phyloP scores from a whole-genome alignment of 768 basidiomycete genomes.

The Boletus fagicola region DNA sequence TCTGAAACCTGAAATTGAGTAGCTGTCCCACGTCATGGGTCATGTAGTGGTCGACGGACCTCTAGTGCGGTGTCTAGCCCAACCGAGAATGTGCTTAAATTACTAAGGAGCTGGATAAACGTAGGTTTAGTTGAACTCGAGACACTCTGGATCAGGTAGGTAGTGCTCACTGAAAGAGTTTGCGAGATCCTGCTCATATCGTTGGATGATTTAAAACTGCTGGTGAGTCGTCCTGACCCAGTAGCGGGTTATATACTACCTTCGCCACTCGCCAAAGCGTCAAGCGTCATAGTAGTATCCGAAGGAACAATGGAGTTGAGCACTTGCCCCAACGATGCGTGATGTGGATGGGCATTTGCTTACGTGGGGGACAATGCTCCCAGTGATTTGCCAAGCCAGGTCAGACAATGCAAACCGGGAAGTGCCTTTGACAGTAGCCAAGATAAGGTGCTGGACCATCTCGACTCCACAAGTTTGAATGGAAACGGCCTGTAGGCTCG shows the following conservation, averaged over 20 bases:
- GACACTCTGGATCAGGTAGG: background rate
- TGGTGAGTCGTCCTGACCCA: background rate
- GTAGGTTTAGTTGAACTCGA: background rate
- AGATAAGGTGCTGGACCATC: background rate
- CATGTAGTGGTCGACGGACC: slow-evolving; percentile 16
- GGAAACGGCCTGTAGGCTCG: background rate
- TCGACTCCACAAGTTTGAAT: background rate
- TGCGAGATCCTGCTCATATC: slow-evolving; percentile 34
- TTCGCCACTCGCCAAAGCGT: slow-evolving; percentile 28
- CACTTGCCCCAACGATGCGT: slow-evolving; percentile 7
- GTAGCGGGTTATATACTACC: slow-evolving; percentile 24
- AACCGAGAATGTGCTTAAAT: slow-evolving; percentile 20
- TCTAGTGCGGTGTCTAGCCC: slow-evolving; percentile 11
- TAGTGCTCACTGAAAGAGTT: slow-evolving; percentile 28
- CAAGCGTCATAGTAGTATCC: slow-evolving; percentile 15
- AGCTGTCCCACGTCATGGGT: slow-evolving; percentile 5
- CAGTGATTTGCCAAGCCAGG: background rate
- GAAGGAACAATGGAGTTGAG: slow-evolving; percentile 22
- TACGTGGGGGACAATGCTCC: slow-evolving; percentile 5
- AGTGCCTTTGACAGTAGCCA: slow-evolving; percentile 3
- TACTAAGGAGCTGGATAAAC: slow-evolving; percentile 25
- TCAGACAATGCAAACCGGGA: slow-evolving; percentile 4
- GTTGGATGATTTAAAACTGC: background rate
- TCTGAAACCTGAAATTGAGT: slow-evolving; percentile 13
- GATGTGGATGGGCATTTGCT: slow-evolving; percentile 14